Percentiles rank a stretch among this genome's conserved stretches.
Conservation (phyloP, 177 flowering plant species). For the Vitis hybrid region DNA sequence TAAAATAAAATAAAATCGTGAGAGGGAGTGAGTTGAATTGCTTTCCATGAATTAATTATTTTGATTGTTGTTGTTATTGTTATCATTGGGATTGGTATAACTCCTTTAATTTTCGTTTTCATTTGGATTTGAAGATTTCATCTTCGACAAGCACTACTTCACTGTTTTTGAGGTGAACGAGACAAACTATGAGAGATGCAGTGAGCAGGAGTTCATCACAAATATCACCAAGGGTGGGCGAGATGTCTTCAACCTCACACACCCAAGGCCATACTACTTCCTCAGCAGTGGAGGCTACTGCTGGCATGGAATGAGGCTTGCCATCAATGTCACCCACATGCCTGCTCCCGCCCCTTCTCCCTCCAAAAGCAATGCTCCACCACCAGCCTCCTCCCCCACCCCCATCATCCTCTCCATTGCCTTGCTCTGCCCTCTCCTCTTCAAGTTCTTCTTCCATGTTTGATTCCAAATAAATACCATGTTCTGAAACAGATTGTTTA, state of each 20-base stretch:
- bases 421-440: neutral
- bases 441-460: neutral
- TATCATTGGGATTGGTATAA: neutral
- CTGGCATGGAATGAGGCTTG: constrained; percentile 39
- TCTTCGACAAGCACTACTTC: constrained; percentile 31
- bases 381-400: too few species aligned
- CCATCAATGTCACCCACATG: constrained; percentile 20
- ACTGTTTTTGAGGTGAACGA: constrained; percentile 55
- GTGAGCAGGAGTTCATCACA: constrained; percentile 29
- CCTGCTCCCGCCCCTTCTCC: constrained; percentile 19
- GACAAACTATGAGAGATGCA: constrained; percentile 44
- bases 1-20: too few species aligned
- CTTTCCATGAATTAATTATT: rapidly evolving
- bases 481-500: too few species aligned
- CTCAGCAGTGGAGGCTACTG: constrained; percentile 54
- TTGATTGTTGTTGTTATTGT: too few species aligned
- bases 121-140: constrained; percentile 24
- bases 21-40: too few species aligned
- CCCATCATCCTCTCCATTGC: neutral
- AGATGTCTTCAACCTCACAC: constrained; percentile 42
- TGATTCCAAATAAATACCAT: too few species aligned
- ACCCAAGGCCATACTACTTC: constrained; percentile 46
- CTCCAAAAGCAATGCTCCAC: neutral
- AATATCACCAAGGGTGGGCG: constrained; percentile 52
- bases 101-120: neutral